phyloP scores from a whole-genome alignment of 2,329 filamentous ascomycete genomes.

The Claviceps cyperi region DNA sequence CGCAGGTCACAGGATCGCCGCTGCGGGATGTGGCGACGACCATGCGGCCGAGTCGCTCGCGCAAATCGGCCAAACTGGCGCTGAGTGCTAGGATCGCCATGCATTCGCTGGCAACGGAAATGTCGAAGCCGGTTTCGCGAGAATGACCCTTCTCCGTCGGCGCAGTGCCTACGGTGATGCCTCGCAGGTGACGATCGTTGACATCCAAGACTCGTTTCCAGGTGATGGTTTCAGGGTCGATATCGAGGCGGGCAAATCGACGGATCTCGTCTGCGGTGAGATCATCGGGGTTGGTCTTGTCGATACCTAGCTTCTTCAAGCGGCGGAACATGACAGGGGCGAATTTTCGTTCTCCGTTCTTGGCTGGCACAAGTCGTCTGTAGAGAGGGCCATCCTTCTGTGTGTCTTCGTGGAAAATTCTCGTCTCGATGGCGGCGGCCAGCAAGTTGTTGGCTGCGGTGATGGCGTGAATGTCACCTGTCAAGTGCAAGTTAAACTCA shows the following conservation, averaged over 20 bases:
- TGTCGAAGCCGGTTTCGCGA: conserved; percentile 88
- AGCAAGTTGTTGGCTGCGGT: conserved; percentile 94
- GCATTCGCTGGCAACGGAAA: conserved; percentile 92
- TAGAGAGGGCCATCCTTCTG: conserved; percentile 85
- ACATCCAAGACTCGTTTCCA: conserved; percentile 95
- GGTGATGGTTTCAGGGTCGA: conserved; percentile 92
- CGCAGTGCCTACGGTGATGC: conserved; percentile 77
- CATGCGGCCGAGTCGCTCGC: conserved; percentile 88
- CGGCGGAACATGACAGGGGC: conserved; percentile 83
- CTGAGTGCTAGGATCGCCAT: conserved; percentile 96
- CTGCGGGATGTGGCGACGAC: conserved; percentile 76
- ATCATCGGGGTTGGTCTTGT: conserved; percentile 85
- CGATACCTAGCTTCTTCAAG: conserved; percentile 87
- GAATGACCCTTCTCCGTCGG: conserved; percentile 81
- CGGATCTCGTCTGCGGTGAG: conserved; percentile 79
- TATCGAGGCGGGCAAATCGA: conserved; percentile 85
- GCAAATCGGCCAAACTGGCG: conserved; percentile 75
- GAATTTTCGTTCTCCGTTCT: conserved; percentile 82
- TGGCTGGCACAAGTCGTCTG: conserved; percentile 71
- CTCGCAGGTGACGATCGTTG: conserved; percentile 86
- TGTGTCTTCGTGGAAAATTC: conserved; percentile 95
- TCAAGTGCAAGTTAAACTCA: conserved; percentile 96
- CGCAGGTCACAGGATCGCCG: conserved; percentile 87
- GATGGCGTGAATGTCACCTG: conserved; percentile 95
- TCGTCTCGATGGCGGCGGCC: conserved; percentile 89